Evolutionary conservation across 768 basidiomycete genomes (phyloP).

Genomic region (Lactifluus hygrophoroides): DNA sequence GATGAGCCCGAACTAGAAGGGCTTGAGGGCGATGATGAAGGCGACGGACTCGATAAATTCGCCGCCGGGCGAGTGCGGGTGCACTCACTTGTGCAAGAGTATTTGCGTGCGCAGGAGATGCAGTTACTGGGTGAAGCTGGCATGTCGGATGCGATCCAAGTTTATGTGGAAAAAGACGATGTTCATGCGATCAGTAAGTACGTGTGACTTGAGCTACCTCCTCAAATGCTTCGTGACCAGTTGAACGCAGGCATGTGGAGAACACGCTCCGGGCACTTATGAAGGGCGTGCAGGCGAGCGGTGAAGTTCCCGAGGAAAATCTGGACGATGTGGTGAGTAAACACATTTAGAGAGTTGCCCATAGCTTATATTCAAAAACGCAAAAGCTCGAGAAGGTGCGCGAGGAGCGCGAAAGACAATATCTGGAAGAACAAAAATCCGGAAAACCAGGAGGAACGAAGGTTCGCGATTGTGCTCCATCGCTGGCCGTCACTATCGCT

Average conservation of each 20-base stretch:
- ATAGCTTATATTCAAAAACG: background rate
- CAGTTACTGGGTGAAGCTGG: constrained; percentile 84
- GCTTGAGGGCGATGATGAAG: constrained; percentile 40
- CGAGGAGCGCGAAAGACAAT: constrained; percentile 58
- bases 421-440: constrained; percentile 38
- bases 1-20: constrained; percentile 62
- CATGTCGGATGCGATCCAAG: constrained; percentile 90
- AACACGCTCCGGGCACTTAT: constrained; percentile 51
- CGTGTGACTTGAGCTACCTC: constrained; percentile 26
- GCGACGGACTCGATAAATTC: constrained; percentile 8
- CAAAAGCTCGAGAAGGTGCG: constrained; percentile 60
- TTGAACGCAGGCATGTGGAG: constrained; percentile 50
- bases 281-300: constrained; percentile 58
- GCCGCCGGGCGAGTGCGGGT: constrained; percentile 73
- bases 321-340: constrained; percentile 60
- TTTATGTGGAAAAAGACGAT: constrained; percentile 97
- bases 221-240: background rate
- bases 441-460: constrained; percentile 16
- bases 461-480: background rate
- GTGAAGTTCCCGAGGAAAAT: constrained; percentile 61
- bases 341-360: background rate
- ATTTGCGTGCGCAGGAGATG: constrained; percentile 85
- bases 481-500: background rate
- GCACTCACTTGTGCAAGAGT: constrained; percentile 84
- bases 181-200: constrained; percentile 84